Conservation (phyloP, 225 moss, liverwort and hornwort genomes). For the Thuidium tamariscinum region DNA sequence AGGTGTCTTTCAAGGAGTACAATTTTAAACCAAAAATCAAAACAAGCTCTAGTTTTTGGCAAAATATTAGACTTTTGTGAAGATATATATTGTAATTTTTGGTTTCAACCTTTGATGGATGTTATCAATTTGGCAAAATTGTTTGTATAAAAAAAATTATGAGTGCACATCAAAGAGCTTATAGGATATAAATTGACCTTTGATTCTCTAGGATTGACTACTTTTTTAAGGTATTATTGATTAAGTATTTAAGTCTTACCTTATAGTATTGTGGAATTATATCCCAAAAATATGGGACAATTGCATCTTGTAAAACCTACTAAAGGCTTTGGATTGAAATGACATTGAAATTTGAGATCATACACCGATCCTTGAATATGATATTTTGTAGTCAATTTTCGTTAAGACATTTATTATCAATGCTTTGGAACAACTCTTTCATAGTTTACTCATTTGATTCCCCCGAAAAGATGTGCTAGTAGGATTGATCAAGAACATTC, state of each 20-base stretch:
- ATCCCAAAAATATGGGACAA: neutral
- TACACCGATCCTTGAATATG: too few species aligned
- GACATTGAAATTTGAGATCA: neutral
- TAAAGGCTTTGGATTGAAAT: neutral
- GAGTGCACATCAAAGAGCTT: neutral
- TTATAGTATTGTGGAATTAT: too few species aligned
- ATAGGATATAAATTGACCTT: neutral
- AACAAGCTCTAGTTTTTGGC: neutral
- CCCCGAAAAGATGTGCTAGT: too few species aligned
- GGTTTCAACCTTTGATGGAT: neutral
- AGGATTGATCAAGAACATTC: too few species aligned
- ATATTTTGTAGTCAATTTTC: neutral
- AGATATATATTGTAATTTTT: neutral
- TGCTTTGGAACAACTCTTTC: too few species aligned
- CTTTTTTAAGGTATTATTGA: neutral
- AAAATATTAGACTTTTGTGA: neutral
- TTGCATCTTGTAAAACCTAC: too few species aligned
- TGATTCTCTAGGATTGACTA: neutral
- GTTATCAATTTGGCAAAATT: neutral
- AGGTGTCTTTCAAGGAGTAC: too few species aligned
- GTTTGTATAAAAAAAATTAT: neutral
- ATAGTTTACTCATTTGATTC: too few species aligned
- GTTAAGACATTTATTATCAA: too few species aligned
- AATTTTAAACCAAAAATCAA: neutral
- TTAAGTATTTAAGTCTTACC: too few species aligned